Evolutionary conservation across 495 filamentous ascomycete species (phyloP).

Genomic region (Aspergillus taichungensis): DNA sequence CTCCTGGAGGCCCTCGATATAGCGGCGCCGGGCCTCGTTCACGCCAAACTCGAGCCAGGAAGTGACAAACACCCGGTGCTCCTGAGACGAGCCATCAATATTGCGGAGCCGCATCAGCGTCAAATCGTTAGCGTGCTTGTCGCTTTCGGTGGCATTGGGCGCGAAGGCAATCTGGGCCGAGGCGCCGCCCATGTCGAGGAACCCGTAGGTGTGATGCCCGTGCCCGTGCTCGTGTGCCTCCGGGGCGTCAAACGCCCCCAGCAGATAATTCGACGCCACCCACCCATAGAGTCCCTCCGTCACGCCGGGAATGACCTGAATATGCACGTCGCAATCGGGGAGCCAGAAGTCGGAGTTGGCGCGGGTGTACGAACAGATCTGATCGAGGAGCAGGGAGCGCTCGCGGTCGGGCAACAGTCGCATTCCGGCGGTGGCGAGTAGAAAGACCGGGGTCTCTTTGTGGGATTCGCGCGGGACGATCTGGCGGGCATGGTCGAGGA

Average conservation of each 20-base stretch:
- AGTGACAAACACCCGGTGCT: slow-evolving; percentile 86
- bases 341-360: slow-evolving; percentile 73
- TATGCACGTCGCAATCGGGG: slow-evolving; percentile 81
- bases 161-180: slow-evolving; percentile 97
- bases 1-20: slow-evolving; percentile 60
- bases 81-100: slow-evolving; percentile 62
- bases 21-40: slow-evolving; percentile 78
- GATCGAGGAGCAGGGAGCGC: slow-evolving; percentile 58
- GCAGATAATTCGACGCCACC: slow-evolving; percentile 94
- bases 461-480: slow-evolving; percentile 71
- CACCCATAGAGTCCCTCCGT: slow-evolving; percentile 98
- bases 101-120: slow-evolving; percentile 77
- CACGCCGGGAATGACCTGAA: slow-evolving; percentile 94
- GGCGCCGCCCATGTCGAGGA: slow-evolving; percentile 96
- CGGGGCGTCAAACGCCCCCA: slow-evolving; percentile 87
- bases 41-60: slow-evolving; percentile 97
- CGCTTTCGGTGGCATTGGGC: slow-evolving; percentile 82
- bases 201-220: slow-evolving; percentile 91
- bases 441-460: slow-evolving; percentile 79
- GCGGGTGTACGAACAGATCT: slow-evolving; percentile 79
- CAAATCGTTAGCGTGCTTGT: slow-evolving; percentile 84
- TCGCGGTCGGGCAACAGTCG: slow-evolving; percentile 71
- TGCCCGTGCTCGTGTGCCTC: slow-evolving; percentile 68
- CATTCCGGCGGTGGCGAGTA: slow-evolving; percentile 97
- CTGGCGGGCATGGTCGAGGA: slow-evolving; percentile 78